Percentiles rank a stretch among this genome's conserved stretches.
Evolutionary conservation across 2,329 filamentous ascomycete species (phyloP).

Genomic region (Paraphaeosphaeria minitans): DNA sequence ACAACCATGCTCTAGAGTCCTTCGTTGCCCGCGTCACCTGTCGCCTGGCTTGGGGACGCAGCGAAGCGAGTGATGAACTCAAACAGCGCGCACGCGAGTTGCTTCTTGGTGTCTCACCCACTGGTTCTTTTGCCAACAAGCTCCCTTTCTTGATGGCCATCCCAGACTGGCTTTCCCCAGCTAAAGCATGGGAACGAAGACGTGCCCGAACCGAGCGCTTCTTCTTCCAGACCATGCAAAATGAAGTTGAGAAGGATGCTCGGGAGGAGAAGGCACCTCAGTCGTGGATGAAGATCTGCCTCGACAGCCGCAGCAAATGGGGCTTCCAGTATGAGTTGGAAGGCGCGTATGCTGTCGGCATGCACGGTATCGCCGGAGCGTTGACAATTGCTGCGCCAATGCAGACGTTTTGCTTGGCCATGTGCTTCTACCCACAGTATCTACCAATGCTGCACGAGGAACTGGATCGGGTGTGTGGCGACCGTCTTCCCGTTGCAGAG

Average conservation of each 20-base stretch:
- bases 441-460: slow-evolving; percentile 49
- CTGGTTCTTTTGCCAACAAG: slow-evolving; percentile 53
- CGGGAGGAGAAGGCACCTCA: slow-evolving; percentile 39
- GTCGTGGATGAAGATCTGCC: slow-evolving; percentile 53
- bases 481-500: slow-evolving; percentile 43
- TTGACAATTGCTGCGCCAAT: slow-evolving; percentile 54
- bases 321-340: slow-evolving; percentile 52
- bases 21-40: slow-evolving; percentile 55
- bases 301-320: slow-evolving; percentile 47
- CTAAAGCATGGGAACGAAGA: slow-evolving; percentile 53
- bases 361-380: slow-evolving; percentile 55
- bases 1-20: slow-evolving; percentile 52
- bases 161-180: slow-evolving; percentile 49
- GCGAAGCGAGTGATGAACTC: slow-evolving; percentile 52
- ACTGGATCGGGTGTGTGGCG: slow-evolving; percentile 48
- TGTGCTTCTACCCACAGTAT: slow-evolving; percentile 52
- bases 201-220: slow-evolving; percentile 50
- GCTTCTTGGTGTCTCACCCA: slow-evolving; percentile 53
- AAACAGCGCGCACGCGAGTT: slow-evolving; percentile 55
- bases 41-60: slow-evolving; percentile 53
- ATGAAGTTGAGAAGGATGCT: slow-evolving; percentile 46
- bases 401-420: slow-evolving; percentile 55
- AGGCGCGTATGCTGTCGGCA: slow-evolving; percentile 53
- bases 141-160: slow-evolving; percentile 53
- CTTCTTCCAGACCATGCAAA: slow-evolving; percentile 53